These are phyloP conservation scores for Cymbomonas tetramitiformis DNA, from an alignment of 139 green algal species.

Conservation along the genomic window DNA sequence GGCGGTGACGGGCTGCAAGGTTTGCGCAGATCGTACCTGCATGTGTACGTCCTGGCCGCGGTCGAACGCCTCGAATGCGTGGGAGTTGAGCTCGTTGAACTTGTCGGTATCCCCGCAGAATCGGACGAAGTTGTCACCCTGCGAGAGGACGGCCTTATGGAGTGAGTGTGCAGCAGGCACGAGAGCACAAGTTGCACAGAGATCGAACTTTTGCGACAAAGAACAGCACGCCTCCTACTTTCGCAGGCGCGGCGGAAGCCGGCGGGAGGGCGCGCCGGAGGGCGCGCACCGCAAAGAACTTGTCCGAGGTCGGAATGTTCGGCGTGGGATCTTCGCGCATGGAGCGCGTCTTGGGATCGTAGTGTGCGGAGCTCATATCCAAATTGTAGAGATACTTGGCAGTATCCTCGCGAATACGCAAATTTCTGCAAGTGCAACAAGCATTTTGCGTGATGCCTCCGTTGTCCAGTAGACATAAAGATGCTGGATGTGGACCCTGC, in stretches of 20 bases:
- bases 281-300: constrained; percentile 24
- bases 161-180: neutral
- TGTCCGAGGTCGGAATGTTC: constrained; percentile 27
- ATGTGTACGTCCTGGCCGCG: constrained; percentile 70
- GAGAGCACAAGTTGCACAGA: no score
- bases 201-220: no score
- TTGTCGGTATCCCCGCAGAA: constrained; percentile 53
- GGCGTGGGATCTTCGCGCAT: constrained; percentile 86
- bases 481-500: no score
- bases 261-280: neutral
- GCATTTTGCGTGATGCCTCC: neutral
- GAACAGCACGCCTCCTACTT: no score
- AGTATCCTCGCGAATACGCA: constrained; percentile 98
- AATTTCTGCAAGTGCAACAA: constrained; percentile 58
- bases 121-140: constrained; percentile 87
- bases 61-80: constrained; percentile 62
- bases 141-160: neutral
- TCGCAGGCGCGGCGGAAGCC: no score
- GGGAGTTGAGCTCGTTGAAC: constrained; percentile 68
- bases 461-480: no score
- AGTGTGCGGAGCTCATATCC: constrained; percentile 83
- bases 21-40: constrained; percentile 30
- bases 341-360: constrained; percentile 92
- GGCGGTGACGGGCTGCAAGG: neutral
- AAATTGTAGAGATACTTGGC: constrained; percentile 98